These are phyloP conservation scores for Ophiostoma pallidulum DNA, from an alignment of 2,329 filamentous ascomycete genomes.

Conservation along the genomic window DNA sequence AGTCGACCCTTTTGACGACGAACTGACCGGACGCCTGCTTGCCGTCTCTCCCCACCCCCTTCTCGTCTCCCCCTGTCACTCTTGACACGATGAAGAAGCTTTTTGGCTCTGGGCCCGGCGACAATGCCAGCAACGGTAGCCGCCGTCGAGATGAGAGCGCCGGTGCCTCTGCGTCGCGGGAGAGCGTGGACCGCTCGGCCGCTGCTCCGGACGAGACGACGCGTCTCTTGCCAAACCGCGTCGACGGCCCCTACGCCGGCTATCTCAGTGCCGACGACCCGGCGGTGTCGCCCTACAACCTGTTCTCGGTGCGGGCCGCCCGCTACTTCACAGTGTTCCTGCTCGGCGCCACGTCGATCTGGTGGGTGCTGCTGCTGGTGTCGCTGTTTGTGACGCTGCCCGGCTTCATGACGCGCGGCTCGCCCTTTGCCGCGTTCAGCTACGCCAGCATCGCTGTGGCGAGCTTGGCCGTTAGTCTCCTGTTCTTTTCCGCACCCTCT, in stretches of 20 bases:
- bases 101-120: neutral
- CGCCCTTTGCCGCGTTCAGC: slow-evolving; percentile 83
- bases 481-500: slow-evolving; percentile 85
- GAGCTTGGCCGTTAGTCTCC: slow-evolving; percentile 63
- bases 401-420: slow-evolving; percentile 74
- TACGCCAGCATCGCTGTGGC: slow-evolving; percentile 71
- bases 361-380: slow-evolving; percentile 87
- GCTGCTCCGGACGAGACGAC: slow-evolving; percentile 44
- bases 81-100: neutral
- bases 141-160: neutral
- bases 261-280: slow-evolving; percentile 73
- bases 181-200: slow-evolving; percentile 1
- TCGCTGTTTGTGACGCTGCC: slow-evolving; percentile 87
- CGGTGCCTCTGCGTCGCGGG: neutral
- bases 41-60: too few relatives aligned
- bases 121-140: neutral
- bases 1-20: too few relatives aligned
- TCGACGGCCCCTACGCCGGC: slow-evolving; percentile 34
- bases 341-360: slow-evolving; percentile 66
- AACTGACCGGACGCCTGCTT: too few relatives aligned
- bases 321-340: slow-evolving; percentile 72
- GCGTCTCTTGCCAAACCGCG: slow-evolving; percentile 59
- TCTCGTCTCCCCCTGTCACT: too few relatives aligned
- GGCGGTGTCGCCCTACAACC: slow-evolving; percentile 86
- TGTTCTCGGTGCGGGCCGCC: slow-evolving; percentile 78